Conservation (phyloP, 148 eudicot species). For the Rhododendron simsii region DNA sequence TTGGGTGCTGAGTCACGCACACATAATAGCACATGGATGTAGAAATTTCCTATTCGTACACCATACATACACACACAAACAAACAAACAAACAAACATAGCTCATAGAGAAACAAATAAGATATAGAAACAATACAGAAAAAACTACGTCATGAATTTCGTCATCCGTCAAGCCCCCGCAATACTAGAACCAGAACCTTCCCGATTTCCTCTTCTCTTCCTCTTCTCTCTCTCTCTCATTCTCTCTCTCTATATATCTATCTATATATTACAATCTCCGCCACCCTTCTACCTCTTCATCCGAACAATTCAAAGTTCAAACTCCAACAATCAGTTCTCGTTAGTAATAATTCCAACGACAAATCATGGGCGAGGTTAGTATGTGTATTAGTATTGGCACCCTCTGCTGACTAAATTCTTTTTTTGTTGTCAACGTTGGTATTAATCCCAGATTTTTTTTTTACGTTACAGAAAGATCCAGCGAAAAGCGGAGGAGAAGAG, state of each 20-base stretch:
- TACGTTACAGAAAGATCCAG: slow-evolving; percentile 32
- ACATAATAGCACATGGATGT: background rate
- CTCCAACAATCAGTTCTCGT: background rate
- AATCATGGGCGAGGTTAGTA: slow-evolving; percentile 12
- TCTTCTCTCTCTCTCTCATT: background rate
- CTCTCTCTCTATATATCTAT: background rate
- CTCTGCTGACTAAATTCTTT: background rate
- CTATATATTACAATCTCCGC: background rate
- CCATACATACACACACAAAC: background rate
- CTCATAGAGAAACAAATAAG: background rate
- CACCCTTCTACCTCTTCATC: background rate
- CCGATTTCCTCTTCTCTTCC: background rate
- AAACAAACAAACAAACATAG: background rate
- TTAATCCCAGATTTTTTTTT: background rate
- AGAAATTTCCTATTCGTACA: too few species aligned
- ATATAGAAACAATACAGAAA: background rate
- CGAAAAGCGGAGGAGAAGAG: slow-evolving; percentile 14
- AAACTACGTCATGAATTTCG: background rate
- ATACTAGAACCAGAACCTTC: background rate
- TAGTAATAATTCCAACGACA: too few species aligned
- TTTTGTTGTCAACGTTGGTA: background rate
- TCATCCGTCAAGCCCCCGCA: background rate
- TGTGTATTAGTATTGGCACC: background rate
- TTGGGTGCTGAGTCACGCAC: background rate
- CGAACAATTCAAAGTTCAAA: slow-evolving; percentile 9